These are phyloP conservation scores for Chaetoscypha palmicola DNA, from an alignment of 2,329 filamentous ascomycete species.

Conservation along the genomic window DNA sequence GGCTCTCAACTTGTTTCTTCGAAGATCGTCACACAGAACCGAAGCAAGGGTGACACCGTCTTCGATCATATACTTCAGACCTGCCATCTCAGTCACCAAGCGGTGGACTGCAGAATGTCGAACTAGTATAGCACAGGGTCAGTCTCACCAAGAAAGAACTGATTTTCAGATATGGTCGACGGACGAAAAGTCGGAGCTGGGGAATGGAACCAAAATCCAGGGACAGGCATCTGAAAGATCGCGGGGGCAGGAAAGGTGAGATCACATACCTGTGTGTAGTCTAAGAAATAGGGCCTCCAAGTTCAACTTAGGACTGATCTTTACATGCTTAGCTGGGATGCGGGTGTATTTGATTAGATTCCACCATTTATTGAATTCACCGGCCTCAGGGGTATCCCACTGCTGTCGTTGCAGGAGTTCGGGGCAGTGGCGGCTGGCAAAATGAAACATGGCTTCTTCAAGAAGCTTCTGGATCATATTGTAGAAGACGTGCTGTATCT, in stretches of 20 bases:
- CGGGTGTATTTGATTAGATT: neutral
- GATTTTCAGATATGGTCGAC: too few species aligned
- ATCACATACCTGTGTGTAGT: neutral
- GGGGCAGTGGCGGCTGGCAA: slow-evolving; percentile 1
- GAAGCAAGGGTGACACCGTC: slow-evolving; percentile 3
- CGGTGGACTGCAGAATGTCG: slow-evolving; percentile 9
- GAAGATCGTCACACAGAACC: slow-evolving; percentile 1
- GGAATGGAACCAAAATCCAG: too few species aligned
- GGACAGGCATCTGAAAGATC: too few species aligned
- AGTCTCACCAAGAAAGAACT: too few species aligned
- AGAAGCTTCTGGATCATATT: slow-evolving; percentile 2
- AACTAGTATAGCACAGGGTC: too few species aligned
- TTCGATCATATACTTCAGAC: slow-evolving; percentile 3
- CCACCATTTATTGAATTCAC: slow-evolving; percentile 8
- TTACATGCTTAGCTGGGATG: neutral
- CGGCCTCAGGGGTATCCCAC: slow-evolving; percentile 5
- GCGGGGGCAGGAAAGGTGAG: neutral
- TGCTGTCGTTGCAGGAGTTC: neutral
- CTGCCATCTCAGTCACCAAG: neutral
- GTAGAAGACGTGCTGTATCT: slow-evolving; percentile 1
- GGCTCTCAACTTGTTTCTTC: slow-evolving; percentile 4
- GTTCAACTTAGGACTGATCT: neutral
- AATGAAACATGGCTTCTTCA: slow-evolving; percentile 6
- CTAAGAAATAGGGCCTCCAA: neutral
- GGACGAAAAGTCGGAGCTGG: too few species aligned